Percentiles rank a stretch among this genome's conserved stretches.
These are phyloP conservation scores for Umbelopsis vinacea DNA, from an alignment of 192 early-diverging fungal species.

Conservation along the genomic window DNA sequence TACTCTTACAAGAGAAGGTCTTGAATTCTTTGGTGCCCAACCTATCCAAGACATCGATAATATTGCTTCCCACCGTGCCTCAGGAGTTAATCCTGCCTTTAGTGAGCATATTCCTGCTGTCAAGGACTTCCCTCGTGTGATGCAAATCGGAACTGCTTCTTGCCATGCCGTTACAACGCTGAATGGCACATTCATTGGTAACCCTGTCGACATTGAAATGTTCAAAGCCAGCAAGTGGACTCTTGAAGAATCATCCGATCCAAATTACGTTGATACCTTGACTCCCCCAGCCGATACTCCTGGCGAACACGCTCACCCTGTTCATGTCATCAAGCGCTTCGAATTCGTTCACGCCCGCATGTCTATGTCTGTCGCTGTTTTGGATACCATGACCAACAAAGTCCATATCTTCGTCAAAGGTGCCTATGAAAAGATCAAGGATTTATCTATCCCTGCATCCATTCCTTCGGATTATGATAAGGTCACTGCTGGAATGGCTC, in stretches of 20 bases:
- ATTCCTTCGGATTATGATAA: slow-evolving; percentile 63
- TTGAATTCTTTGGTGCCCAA: slow-evolving; percentile 59
- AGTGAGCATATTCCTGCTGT: slow-evolving; percentile 28
- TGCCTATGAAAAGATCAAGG: slow-evolving; percentile 73
- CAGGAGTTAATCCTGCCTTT: slow-evolving; percentile 23
- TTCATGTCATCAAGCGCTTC: slow-evolving; percentile 65
- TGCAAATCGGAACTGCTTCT: slow-evolving; percentile 44
- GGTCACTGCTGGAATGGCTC: slow-evolving; percentile 58
- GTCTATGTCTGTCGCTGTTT: slow-evolving; percentile 71
- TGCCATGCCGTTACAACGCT: slow-evolving; percentile 55
- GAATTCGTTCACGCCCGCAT: slow-evolving; percentile 73
- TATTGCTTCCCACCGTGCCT: slow-evolving; percentile 3
- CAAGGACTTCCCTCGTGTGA: slow-evolving; percentile 27
- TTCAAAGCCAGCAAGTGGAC: slow-evolving; percentile 58
- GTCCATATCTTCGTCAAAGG: slow-evolving; percentile 71
- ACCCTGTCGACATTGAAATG: slow-evolving; percentile 74
- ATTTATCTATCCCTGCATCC: slow-evolving; percentile 49
- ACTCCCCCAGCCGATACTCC: slow-evolving; percentile 31
- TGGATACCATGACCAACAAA: slow-evolving; percentile 53
- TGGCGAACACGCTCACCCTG: slow-evolving; percentile 24
- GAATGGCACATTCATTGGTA: slow-evolving; percentile 57
- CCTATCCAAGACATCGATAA: slow-evolving; percentile 29
- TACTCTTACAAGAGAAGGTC: slow-evolving; percentile 72
- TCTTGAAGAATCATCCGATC: slow-evolving; percentile 31
- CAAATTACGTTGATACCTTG: slow-evolving; percentile 51